Conservation (phyloP, 2,329 filamentous ascomycete species). For the Tympanopsis confertula region DNA sequence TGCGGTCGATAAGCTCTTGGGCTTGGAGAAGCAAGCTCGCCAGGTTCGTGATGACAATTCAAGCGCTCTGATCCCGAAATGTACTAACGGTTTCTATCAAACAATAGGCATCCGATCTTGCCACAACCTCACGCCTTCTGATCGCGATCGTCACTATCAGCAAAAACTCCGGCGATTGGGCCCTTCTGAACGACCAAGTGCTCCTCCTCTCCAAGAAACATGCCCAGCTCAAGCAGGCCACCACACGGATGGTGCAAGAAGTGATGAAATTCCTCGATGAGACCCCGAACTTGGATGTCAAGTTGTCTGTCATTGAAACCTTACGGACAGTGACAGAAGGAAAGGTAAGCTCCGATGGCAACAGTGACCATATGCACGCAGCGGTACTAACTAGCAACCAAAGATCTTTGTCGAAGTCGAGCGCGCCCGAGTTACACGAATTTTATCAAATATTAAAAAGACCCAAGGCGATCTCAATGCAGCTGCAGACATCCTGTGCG, state of each 20-base stretch:
- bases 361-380: too few species aligned
- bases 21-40: slow-evolving; percentile 90
- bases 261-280: slow-evolving; percentile 86
- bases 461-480: slow-evolving; percentile 81
- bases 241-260: slow-evolving; percentile 96
- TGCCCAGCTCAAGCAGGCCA: slow-evolving; percentile 97
- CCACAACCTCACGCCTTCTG: slow-evolving; percentile 82
- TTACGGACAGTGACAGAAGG: slow-evolving; percentile 93
- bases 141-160: slow-evolving; percentile 85
- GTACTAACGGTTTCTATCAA: too few species aligned
- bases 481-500: slow-evolving; percentile 85
- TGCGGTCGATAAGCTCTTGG: slow-evolving; percentile 85
- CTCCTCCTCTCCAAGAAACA: slow-evolving; percentile 97
- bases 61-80: too few species aligned
- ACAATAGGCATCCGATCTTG: slow-evolving; percentile 79
- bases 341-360: slow-evolving; percentile 44
- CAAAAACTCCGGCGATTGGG: slow-evolving; percentile 88
- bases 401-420: slow-evolving; percentile 97
- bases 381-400: too few species aligned
- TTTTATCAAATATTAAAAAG: slow-evolving; percentile 96
- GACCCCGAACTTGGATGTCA: slow-evolving; percentile 74
- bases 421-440: slow-evolving; percentile 85
- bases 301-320: slow-evolving; percentile 88
- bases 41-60: slow-evolving; percentile 32
- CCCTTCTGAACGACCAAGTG: slow-evolving; percentile 89